Evolutionary conservation across 192 early-diverging fungal species (phyloP).

Genomic region (Gaertneriomyces semiglobifer): DNA sequence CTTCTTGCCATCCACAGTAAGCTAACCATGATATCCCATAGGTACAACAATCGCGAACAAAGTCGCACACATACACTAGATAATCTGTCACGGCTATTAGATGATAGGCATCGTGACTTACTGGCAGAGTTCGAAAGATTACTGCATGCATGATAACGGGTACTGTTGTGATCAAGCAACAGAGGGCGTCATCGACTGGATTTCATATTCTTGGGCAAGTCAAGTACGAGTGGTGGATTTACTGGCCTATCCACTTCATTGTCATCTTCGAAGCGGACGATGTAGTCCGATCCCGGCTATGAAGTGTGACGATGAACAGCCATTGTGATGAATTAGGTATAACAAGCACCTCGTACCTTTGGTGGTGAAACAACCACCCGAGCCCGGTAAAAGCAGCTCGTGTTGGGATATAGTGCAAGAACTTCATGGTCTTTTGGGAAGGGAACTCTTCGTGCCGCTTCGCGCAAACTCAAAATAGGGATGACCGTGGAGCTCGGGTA

Average conservation of each 20-base stretch:
- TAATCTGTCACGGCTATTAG: constrained; percentile 15
- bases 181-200: not conserved
- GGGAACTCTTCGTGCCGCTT: constrained; percentile 18
- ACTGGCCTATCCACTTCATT: constrained; percentile 30
- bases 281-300: constrained; percentile 21
- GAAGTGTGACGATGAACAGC: constrained; percentile 1
- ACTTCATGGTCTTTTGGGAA: constrained; percentile 39
- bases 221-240: constrained; percentile 20
- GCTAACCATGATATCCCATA: not conserved
- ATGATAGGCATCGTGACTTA: constrained; percentile 18
- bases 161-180: not conserved
- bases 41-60: constrained; percentile 33
- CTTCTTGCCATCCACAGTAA: not conserved
- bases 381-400: constrained; percentile 49
- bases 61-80: constrained; percentile 5
- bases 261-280: constrained; percentile 48
- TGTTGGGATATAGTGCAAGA: constrained; percentile 44
- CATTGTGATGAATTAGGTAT: not conserved
- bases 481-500: constrained; percentile 28
- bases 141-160: constrained; percentile 5
- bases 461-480: constrained; percentile 30
- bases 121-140: constrained; percentile 25
- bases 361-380: constrained; percentile 31
- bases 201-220: constrained; percentile 23
- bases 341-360: constrained; percentile 27